Evolutionary conservation across 805 yeast species (phyloP), one percentile per base, ranked within the genome.

Genomic region (Candida nemodendra): DNA sequence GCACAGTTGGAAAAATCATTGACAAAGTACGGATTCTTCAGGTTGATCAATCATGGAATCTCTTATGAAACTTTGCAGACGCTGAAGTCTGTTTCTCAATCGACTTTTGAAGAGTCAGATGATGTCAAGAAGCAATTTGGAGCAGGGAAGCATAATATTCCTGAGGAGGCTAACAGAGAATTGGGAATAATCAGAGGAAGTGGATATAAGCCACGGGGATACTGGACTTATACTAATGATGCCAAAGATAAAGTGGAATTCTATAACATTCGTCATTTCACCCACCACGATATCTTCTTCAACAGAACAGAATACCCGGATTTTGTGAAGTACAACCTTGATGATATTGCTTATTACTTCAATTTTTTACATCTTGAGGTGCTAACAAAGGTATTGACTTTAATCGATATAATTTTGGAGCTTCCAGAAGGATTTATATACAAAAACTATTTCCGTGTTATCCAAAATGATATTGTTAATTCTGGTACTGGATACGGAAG

Each of bases 141-240:
- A 9, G 72, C 75, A 3, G 76, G 76, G 2, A n/a, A 32, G 15
- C 27, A 30, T 9, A 26, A 31, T 6, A 31, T 51, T 18, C 18
- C 69, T 61, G 16, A 53, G 47, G 53, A 61, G 50, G 28, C 34
- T 2, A 44, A 48, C 5, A 37, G 48, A 18, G 54, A 59, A 2
- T 44, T 64, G 9, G 77, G 78, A 0, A 72, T 71, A 6, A 73
- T 72, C 43, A 54, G 75, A 15, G 76, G 74, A 5, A 55, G 56
- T 25, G 78, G 77, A 0, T 72, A 57, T 54, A 72, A 72, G 45
- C 77, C 77, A 3, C 59, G 58, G 28, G 72, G 72, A 16, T 71
- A 71, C 45, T 72, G 78, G 78, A 57, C 63, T 3, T 66, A 70
- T 56, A 62, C 66, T 14, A 64, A 69, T 41, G 68, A 68, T 1